These are phyloP conservation scores for Vanrija pseudolonga DNA, from an alignment of 1,284 basidiomycete species.

Conservation along the genomic window DNA sequence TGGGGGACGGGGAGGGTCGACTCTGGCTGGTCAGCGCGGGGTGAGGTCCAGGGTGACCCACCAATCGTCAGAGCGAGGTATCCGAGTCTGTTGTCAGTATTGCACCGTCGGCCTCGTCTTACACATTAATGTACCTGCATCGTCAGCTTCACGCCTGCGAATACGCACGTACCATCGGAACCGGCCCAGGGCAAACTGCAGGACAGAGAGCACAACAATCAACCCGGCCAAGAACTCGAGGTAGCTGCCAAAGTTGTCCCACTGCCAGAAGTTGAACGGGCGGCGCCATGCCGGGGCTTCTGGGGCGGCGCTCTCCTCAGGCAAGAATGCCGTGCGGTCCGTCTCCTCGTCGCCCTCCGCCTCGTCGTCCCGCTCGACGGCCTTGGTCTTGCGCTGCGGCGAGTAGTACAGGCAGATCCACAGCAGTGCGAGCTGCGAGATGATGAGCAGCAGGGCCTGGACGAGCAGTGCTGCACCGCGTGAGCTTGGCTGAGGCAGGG, in stretches of 20 bases:
- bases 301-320: neutral
- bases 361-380: neutral
- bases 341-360: neutral
- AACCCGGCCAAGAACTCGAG: constrained; percentile 52
- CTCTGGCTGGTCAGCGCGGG: constrained; percentile 29
- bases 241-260: constrained; percentile 50
- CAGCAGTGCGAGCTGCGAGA: constrained; percentile 52
- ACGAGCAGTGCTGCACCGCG: constrained; percentile 46
- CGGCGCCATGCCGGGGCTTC: neutral
- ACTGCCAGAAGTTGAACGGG: constrained; percentile 53
- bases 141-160: neutral
- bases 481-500: neutral
- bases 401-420: constrained; percentile 52
- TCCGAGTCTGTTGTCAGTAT: constrained; percentile 45
- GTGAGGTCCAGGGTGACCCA: constrained; percentile 5
- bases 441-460: constrained; percentile 52
- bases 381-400: constrained; percentile 12
- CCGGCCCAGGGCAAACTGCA: constrained; percentile 40
- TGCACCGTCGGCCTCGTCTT: constrained; percentile 13
- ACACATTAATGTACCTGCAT: constrained; percentile 44
- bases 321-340: neutral
- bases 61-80: constrained; percentile 53
- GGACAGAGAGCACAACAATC: constrained; percentile 45
- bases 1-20: constrained; percentile 56
- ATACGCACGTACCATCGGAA: constrained; percentile 35